Conservation (phyloP, 2,329 filamentous ascomycete species). For the Stemphylium lycopersici region DNA sequence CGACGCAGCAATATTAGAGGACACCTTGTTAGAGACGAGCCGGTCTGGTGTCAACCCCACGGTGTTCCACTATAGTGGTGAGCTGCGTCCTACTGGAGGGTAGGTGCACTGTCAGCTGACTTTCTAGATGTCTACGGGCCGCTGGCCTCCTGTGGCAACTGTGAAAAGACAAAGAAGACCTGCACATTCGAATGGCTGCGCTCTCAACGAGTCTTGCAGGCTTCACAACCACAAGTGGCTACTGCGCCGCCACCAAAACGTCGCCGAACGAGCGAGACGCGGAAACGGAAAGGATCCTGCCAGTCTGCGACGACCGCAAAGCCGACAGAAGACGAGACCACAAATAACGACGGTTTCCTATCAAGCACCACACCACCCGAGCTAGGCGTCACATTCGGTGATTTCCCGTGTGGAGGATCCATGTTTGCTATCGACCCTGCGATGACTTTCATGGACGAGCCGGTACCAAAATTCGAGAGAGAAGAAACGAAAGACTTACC, state of each 20-base stretch:
- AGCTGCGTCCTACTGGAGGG: conserved; percentile 14
- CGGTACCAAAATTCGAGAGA: conserved; percentile 2
- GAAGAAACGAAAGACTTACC: background rate
- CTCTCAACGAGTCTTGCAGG: conserved; percentile 42
- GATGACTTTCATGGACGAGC: conserved; percentile 4
- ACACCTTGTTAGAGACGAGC: conserved; percentile 37
- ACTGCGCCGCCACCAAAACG: conserved; percentile 35
- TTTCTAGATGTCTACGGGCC: conserved; percentile 43
- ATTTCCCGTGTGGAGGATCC: conserved; percentile 33
- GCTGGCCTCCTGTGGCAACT: conserved; percentile 50
- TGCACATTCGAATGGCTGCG: conserved; percentile 55
- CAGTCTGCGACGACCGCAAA: background rate
- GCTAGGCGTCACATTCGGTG: conserved; percentile 36
- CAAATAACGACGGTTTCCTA: conserved; percentile 6
- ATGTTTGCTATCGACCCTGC: conserved; percentile 16
- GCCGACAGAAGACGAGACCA: background rate
- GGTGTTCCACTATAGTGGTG: conserved; percentile 46
- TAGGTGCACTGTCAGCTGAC: conserved; percentile 22
- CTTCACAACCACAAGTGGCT: conserved; percentile 27
- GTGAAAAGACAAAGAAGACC: conserved; percentile 52
- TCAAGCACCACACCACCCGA: conserved; percentile 18
- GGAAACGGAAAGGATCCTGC: conserved; percentile 3
- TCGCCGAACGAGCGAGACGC: conserved; percentile 29
- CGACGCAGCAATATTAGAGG: conserved; percentile 49
- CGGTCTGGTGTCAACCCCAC: conserved; percentile 30